Percentiles rank a stretch among this genome's conserved stretches.
These are phyloP conservation scores for Closterium sp. DNA, from an alignment of 139 green algal species.

Conservation along the genomic window DNA sequence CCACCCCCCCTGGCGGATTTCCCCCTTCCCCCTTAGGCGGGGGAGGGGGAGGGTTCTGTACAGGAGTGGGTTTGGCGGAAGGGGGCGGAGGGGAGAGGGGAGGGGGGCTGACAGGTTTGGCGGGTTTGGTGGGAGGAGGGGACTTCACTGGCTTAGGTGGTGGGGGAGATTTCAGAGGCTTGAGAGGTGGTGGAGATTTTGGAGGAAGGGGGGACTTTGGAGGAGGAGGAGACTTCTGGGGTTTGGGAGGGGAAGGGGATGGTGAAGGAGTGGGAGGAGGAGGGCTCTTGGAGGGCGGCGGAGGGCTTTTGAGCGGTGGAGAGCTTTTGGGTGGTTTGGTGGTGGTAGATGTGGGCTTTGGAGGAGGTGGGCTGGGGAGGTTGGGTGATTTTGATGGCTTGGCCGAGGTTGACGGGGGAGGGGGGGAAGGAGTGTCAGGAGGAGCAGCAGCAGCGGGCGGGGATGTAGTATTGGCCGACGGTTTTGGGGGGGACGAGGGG, in stretches of 20 bases:
- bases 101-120: background rate
- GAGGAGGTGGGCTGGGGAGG: background rate
- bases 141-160: background rate
- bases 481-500: background rate
- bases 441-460: background rate
- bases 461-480: background rate
- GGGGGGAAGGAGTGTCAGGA: background rate
- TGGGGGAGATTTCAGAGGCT: background rate
- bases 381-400: background rate
- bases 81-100: too few relatives aligned
- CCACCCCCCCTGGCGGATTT: background rate
- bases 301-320: too few relatives aligned
- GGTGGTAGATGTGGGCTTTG: background rate
- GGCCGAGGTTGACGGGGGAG: too few relatives aligned
- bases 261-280: background rate
- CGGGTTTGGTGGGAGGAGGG: background rate
- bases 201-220: background rate
- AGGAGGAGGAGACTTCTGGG: background rate
- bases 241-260: background rate
- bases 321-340: background rate
- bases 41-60: background rate
- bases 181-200: background rate
- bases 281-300: too few relatives aligned
- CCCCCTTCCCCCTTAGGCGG: background rate
- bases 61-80: too few relatives aligned